Conservation (phyloP, 768 basidiomycete species). For the Agaricus blazei region DNA sequence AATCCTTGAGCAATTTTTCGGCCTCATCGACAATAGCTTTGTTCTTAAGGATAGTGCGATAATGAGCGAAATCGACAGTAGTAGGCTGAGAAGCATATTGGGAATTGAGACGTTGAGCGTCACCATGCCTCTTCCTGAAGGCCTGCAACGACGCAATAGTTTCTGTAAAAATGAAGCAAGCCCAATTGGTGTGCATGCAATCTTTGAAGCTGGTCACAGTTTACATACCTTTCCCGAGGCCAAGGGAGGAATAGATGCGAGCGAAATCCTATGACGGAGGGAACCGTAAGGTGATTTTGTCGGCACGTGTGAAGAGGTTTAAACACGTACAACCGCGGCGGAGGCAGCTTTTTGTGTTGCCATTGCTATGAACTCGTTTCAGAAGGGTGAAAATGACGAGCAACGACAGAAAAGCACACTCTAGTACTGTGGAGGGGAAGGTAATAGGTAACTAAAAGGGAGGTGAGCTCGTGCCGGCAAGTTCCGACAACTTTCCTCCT, state of each 20-base stretch:
- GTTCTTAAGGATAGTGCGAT: slow-evolving; percentile 91
- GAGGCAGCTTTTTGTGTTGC: slow-evolving; percentile 74
- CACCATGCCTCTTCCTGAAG: slow-evolving; percentile 93
- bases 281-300: slow-evolving; percentile 16
- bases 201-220: neutral
- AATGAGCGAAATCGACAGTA: slow-evolving; percentile 86
- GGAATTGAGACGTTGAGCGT: slow-evolving; percentile 72
- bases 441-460: slow-evolving; percentile 9
- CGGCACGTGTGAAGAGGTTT: slow-evolving; percentile 13
- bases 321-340: slow-evolving; percentile 53
- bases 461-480: slow-evolving; percentile 26
- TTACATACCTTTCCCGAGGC: slow-evolving; percentile 78
- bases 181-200: neutral
- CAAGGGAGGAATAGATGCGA: slow-evolving; percentile 76
- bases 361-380: slow-evolving; percentile 15
- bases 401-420: slow-evolving; percentile 17
- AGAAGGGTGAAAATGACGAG: slow-evolving; percentile 8
- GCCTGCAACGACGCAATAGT: slow-evolving; percentile 86
- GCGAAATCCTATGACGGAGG: slow-evolving; percentile 61
- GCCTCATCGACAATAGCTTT: slow-evolving; percentile 87
- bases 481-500: slow-evolving; percentile 31
- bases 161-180: slow-evolving; percentile 41
- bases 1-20: slow-evolving; percentile 81
- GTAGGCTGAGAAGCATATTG: slow-evolving; percentile 67
- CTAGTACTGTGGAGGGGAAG: slow-evolving; percentile 16